Evolutionary conservation across 1,284 basidiomycete genomes (phyloP).

Genomic region (Apiotrichum siamense): DNA sequence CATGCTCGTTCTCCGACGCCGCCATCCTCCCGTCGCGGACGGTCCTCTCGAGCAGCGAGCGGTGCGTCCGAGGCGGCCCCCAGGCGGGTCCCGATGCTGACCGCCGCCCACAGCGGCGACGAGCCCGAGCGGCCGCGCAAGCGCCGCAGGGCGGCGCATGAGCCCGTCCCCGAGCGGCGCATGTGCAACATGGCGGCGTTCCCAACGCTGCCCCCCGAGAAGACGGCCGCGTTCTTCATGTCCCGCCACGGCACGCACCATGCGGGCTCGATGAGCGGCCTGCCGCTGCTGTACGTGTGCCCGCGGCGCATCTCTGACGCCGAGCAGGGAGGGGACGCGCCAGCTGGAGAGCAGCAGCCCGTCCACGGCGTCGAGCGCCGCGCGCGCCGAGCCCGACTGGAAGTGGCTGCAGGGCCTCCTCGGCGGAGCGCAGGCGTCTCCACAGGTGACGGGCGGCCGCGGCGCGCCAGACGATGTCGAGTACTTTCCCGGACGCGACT

Average conservation of each 20-base stretch:
- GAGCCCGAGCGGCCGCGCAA: no score
- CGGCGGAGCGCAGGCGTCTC: background rate
- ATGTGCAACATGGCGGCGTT: background rate
- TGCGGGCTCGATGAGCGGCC: constrained; percentile 11
- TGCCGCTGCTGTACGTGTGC: constrained; percentile 13
- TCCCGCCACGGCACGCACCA: constrained; percentile 6
- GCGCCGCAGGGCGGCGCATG: no score
- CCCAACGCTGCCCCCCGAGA: background rate
- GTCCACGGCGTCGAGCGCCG: no score
- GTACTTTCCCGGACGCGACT: constrained; percentile 7
- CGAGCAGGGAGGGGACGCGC: background rate
- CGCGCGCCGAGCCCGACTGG: constrained; percentile 7
- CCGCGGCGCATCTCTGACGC: no score
- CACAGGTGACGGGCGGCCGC: background rate
- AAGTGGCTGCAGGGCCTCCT: constrained; percentile 9
- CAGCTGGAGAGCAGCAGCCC: background rate
- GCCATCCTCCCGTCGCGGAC: background rate
- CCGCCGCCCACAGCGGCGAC: no score
- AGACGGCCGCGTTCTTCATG: constrained; percentile 6
- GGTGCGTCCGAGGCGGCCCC: background rate
- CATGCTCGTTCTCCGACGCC: constrained; percentile 3
- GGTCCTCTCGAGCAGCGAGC: constrained; percentile 2
- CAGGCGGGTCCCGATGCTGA: no score
- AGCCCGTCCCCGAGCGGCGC: no score
- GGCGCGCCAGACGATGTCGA: background rate